Conservation (phyloP, 139 green algal genomes). For the Chlorella sp. region DNA sequence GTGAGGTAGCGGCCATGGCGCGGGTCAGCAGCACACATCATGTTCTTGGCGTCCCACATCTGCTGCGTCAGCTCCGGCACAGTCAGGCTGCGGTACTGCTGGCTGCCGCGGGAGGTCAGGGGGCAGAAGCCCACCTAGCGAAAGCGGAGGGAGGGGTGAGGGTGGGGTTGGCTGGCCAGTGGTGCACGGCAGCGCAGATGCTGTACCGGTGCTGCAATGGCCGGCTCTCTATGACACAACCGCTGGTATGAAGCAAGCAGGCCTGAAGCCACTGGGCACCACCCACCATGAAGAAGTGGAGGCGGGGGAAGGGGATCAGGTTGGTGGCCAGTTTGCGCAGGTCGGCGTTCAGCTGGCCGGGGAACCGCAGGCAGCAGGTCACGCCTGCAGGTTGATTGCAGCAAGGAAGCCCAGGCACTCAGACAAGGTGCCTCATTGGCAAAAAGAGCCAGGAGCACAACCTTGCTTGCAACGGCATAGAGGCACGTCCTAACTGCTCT, state of each 20-base stretch:
- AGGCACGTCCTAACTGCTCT: not conserved
- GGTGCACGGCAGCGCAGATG: no score
- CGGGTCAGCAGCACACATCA: conserved; percentile 99
- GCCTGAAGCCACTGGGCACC: no score
- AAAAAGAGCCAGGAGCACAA: no score
- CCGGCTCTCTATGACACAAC: no score
- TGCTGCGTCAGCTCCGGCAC: conserved; percentile 99
- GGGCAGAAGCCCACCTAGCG: conserved; percentile 92
- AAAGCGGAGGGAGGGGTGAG: no score
- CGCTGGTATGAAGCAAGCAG: no score
- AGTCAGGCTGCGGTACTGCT: conserved; percentile 96
- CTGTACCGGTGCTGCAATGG: not conserved
- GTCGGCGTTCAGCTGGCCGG: conserved; percentile 98
- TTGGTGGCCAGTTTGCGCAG: conserved; percentile 99
- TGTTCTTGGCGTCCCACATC: conserved; percentile 99
- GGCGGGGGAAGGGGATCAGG: conserved; percentile 98
- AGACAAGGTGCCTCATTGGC: no score
- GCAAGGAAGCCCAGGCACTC: not conserved
- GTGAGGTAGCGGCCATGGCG: conserved; percentile 98
- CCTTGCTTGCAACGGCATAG: not conserved
- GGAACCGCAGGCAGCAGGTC: conserved; percentile 99
- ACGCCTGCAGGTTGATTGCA: conserved; percentile 66
- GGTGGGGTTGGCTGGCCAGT: not conserved
- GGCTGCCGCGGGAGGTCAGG: conserved; percentile 93
- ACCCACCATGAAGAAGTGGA: conserved; percentile 99